Conservation (phyloP, 2,329 filamentous ascomycete genomes). For the Juglanconis sp. region DNA sequence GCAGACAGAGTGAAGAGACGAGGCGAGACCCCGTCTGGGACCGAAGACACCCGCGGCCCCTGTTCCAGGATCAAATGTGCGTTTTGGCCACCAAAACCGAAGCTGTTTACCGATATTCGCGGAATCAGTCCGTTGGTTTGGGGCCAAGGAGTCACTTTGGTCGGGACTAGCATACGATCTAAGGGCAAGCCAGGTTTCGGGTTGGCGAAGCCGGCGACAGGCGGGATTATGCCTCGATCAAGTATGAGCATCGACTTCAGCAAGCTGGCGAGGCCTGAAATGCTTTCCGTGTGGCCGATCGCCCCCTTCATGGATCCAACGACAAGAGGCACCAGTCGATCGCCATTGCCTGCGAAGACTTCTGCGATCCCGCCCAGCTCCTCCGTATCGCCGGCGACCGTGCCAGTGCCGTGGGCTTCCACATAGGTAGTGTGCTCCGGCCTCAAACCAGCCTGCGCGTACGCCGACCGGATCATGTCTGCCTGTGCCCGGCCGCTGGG, state of each 20-base stretch:
- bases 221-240: constrained; percentile 21
- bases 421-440: constrained; percentile 9
- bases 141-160: neutral
- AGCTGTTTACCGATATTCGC: neutral
- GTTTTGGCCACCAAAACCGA: constrained; percentile 2
- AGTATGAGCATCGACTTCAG: neutral
- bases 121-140: neutral
- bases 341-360: neutral
- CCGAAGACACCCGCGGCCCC: neutral
- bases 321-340: constrained; percentile 13
- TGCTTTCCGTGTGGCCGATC: constrained; percentile 11
- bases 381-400: neutral
- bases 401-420: constrained; percentile 5
- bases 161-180: neutral
- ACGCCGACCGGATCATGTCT: constrained; percentile 29
- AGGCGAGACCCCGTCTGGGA: neutral
- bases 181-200: constrained; percentile 1
- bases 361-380: constrained; percentile 6
- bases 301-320: constrained; percentile 33
- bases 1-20: constrained; percentile 2
- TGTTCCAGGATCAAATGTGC: neutral
- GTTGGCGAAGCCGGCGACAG: constrained; percentile 21
- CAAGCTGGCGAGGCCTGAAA: constrained; percentile 1
- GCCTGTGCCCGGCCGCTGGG: constrained; percentile 34
- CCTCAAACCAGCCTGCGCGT: constrained; percentile 25